Evolutionary conservation across 2,329 filamentous ascomycete genomes (phyloP), one percentile per base, ranked within the genome.

Genomic region (Diaporthe vexans): DNA sequence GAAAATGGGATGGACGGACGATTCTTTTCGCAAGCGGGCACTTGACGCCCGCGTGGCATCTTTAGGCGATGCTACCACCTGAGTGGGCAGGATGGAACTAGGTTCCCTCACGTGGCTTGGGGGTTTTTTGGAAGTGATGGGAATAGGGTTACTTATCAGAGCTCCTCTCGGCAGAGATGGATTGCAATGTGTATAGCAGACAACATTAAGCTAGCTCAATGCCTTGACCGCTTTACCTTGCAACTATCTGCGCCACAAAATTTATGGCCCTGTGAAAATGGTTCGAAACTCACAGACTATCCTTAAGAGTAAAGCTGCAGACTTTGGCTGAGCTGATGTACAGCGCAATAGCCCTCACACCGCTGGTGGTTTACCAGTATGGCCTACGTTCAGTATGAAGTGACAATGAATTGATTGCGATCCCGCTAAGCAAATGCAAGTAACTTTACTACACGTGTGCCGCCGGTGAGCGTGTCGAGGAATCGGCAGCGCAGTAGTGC

Each of bases 81-180:
- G 46, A 67, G 46, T 48, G 29, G 63, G 63, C 46, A 52, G 63
- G 63, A 21, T 19, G 46, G 61, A 37, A 52, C 29, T 67, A 26
- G 35, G 26, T 52, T 52, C 33, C 33, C n/a, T 33, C 13, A 52
- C 19, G 29, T 48, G 33, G 51, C 7, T 67, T 67, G 52, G 37
- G 29, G 63, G 46, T 40, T 40, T 37, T 37, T 67, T 29, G 9
- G 63, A 67, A 67, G 63, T 37, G 46, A 26, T 11, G 37, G n/a
- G 21, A 67, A 19, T 26, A 21, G 29, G 63, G 63, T 52, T 46
- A 46, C 5, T 40, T 65, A 40, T 21, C 57, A 63, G 37, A 54
- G 63, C 63, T 67, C 63, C 63, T 67, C 63, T 67, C 63, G 63
- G 63, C 63, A 21, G 33, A 67, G 63, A 67, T 52, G 63, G 63